Percentiles rank a stretch among this genome's conserved stretches.
Evolutionary conservation across 2,329 filamentous ascomycete genomes (phyloP).

Genomic region (Ophiognomonia clavigignenti-juglandacearum): DNA sequence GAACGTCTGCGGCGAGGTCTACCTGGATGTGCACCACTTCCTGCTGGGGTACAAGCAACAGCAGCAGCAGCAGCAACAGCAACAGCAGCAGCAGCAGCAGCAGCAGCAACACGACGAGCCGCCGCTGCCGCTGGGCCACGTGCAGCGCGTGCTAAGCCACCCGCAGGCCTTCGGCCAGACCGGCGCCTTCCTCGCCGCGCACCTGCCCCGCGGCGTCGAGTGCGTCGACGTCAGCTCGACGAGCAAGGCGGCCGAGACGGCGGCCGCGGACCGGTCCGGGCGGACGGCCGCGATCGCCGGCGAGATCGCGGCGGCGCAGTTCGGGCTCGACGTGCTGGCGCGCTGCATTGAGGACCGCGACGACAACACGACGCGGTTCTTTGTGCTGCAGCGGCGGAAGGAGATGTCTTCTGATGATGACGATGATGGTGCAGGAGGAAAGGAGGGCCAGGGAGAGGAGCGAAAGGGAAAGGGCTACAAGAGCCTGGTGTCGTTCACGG

Average conservation of each 20-base stretch:
- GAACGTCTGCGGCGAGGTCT: slow-evolving; percentile 75
- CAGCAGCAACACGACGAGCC: slow-evolving; percentile 33
- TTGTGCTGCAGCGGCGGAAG: slow-evolving; percentile 49
- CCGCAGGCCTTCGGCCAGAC: slow-evolving; percentile 96
- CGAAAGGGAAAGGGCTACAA: slow-evolving; percentile 49
- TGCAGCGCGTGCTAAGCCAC: slow-evolving; percentile 82
- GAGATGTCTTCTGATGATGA: neutral
- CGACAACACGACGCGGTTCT: slow-evolving; percentile 77
- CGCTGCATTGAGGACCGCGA: slow-evolving; percentile 65
- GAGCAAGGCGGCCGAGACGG: slow-evolving; percentile 76
- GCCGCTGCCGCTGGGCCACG: slow-evolving; percentile 47
- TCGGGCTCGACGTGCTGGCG: slow-evolving; percentile 66
- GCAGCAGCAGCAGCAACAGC: neutral
- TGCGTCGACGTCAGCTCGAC: slow-evolving; percentile 81
- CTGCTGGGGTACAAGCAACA: slow-evolving; percentile 54
- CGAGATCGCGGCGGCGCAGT: slow-evolving; percentile 63
- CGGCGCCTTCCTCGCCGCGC: slow-evolving; percentile 62
- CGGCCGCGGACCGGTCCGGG: slow-evolving; percentile 52
- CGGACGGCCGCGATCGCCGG: slow-evolving; percentile 74
- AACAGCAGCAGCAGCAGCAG: neutral
- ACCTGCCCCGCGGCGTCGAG: slow-evolving; percentile 72
- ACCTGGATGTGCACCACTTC: slow-evolving; percentile 84
- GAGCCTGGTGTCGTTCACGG: slow-evolving; percentile 76
- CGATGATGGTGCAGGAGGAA: neutral
- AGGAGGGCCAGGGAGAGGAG: too few species aligned